These are phyloP conservation scores for Entomortierella lignicola DNA, from an alignment of 192 early-diverging fungal species.

Conservation along the genomic window DNA sequence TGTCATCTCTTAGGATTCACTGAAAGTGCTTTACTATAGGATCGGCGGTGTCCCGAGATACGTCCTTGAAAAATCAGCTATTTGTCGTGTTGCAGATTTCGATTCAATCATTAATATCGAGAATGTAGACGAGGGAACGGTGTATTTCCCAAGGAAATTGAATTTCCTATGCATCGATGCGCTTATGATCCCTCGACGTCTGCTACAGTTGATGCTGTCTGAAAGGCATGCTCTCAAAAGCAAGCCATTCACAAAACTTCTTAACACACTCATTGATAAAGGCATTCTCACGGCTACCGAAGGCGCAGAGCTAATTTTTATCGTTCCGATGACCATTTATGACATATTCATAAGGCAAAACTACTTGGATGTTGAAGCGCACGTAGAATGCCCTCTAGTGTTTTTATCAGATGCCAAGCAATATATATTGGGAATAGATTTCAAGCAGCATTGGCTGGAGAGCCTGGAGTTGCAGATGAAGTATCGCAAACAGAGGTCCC, in stretches of 20 bases:
- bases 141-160: conserved; percentile 26
- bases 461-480: conserved; percentile 8
- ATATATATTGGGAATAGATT: conserved; percentile 25
- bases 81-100: background rate
- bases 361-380: conserved; percentile 7
- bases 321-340: conserved; percentile 28
- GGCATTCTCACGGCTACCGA: conserved; percentile 3
- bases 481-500: background rate
- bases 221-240: conserved; percentile 22
- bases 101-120: background rate
- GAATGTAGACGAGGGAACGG: background rate
- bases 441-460: conserved; percentile 8
- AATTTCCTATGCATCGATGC: conserved; percentile 25
- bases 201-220: conserved; percentile 24
- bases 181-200: conserved; percentile 2
- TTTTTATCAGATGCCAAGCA: conserved; percentile 7
- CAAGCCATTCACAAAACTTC: conserved; percentile 20
- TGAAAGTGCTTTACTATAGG: conserved; percentile 17
- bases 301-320: conserved; percentile 26
- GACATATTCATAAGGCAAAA: conserved; percentile 18
- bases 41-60: conserved; percentile 39
- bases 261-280: conserved; percentile 9
- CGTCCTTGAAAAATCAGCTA: conserved; percentile 15
- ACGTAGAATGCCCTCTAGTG: conserved; percentile 5
- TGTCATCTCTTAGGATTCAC: background rate